A percentile compares a stretch with the other conserved stretches of the same genome.
Conservation (phyloP, 768 basidiomycete genomes). For the Tricholoma hemisulphureum region DNA sequence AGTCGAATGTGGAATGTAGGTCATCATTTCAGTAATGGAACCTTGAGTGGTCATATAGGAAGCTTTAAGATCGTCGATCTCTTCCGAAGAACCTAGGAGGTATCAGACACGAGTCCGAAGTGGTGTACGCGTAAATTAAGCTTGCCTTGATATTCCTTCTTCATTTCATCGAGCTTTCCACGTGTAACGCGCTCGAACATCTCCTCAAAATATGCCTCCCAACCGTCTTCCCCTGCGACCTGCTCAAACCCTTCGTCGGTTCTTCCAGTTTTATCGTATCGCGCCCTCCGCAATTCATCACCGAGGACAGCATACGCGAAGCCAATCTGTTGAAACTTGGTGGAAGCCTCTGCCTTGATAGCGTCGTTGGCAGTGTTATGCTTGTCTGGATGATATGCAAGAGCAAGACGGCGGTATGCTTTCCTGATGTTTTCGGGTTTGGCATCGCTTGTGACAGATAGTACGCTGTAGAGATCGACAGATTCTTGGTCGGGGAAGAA, state of each 20-base stretch:
- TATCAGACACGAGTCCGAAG: not conserved
- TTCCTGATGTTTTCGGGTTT: slow-evolving; percentile 71
- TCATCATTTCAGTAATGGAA: slow-evolving; percentile 78
- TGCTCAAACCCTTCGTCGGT: slow-evolving; percentile 79
- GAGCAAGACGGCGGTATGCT: slow-evolving; percentile 81
- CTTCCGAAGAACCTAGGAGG: slow-evolving; percentile 76
- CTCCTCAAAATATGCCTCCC: slow-evolving; percentile 94
- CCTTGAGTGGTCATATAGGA: slow-evolving; percentile 76
- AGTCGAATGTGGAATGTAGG: slow-evolving; percentile 81
- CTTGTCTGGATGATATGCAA: slow-evolving; percentile 89
- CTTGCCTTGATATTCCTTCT: slow-evolving; percentile 89
- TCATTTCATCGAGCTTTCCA: slow-evolving; percentile 88
- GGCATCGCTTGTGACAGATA: slow-evolving; percentile 54
- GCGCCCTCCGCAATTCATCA: slow-evolving; percentile 69
- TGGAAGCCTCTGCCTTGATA: slow-evolving; percentile 65
- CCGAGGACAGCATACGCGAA: slow-evolving; percentile 90
- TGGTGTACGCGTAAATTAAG: slow-evolving; percentile 2
- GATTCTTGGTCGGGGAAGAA: slow-evolving; percentile 75
- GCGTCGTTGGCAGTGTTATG: slow-evolving; percentile 59
- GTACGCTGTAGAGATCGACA: slow-evolving; percentile 77
- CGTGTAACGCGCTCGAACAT: slow-evolving; percentile 86
- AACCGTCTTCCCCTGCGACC: slow-evolving; percentile 76
- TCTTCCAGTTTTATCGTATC: slow-evolving; percentile 84
- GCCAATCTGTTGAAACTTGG: slow-evolving; percentile 88
- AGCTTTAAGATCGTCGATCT: slow-evolving; percentile 70